Evolutionary conservation across 2,329 filamentous ascomycete species (phyloP).

Genomic region (Diaporthe caulivora): DNA sequence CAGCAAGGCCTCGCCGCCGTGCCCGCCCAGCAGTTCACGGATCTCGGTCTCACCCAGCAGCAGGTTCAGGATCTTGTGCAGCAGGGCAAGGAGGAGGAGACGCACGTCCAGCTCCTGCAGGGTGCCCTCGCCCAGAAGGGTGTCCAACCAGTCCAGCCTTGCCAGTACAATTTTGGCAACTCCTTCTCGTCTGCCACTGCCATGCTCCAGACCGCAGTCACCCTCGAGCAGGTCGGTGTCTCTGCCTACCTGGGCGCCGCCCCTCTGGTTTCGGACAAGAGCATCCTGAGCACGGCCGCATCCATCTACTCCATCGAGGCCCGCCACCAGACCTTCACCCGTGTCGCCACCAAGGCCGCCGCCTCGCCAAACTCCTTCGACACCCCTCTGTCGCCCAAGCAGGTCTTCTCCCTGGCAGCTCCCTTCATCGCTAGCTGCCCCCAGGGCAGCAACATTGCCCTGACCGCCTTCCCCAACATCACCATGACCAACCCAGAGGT

Average conservation of each 20-base stretch:
- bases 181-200: slow-evolving; percentile 70
- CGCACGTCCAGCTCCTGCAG: slow-evolving; percentile 72
- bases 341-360: slow-evolving; percentile 66
- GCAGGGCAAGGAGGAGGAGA: slow-evolving; percentile 73
- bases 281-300: slow-evolving; percentile 74
- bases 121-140: slow-evolving; percentile 72
- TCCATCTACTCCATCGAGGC: slow-evolving; percentile 81
- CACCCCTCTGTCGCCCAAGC: slow-evolving; percentile 74
- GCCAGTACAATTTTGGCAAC: slow-evolving; percentile 76
- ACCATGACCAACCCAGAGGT: slow-evolving; percentile 52
- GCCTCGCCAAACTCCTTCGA: slow-evolving; percentile 79
- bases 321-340: slow-evolving; percentile 80
- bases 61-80: slow-evolving; percentile 71
- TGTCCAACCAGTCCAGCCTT: slow-evolving; percentile 74
- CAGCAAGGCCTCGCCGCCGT: slow-evolving; percentile 77
- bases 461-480: slow-evolving; percentile 73
- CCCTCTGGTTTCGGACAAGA: slow-evolving; percentile 69
- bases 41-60: slow-evolving; percentile 67
- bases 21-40: slow-evolving; percentile 72
- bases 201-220: slow-evolving; percentile 77
- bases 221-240: slow-evolving; percentile 80
- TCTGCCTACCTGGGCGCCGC: slow-evolving; percentile 81
- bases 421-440: slow-evolving; percentile 81
- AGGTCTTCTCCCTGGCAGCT: slow-evolving; percentile 80
- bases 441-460: slow-evolving; percentile 70